Conservation (phyloP, 345 rosid species). For the Dovyalis caffra region DNA sequence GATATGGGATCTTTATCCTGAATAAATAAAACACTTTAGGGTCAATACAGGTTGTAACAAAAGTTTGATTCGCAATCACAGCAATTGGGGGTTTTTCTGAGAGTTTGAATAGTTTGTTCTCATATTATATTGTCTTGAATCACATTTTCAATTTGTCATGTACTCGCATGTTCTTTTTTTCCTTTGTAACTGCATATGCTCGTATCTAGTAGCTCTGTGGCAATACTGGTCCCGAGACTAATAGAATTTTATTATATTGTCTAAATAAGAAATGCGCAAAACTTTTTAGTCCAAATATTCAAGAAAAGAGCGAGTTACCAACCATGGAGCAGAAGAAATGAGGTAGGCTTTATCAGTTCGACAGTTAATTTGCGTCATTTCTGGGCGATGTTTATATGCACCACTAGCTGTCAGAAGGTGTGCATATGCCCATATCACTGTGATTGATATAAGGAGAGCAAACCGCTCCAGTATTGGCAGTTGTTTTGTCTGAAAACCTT, state of each 20-base stretch:
- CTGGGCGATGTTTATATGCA: conserved; percentile 85
- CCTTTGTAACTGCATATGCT: too few species aligned
- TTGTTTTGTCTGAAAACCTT: conserved; percentile 60
- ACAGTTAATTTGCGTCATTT: conserved; percentile 73
- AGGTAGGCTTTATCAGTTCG: conserved; percentile 95
- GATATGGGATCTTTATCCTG: conserved; percentile 97
- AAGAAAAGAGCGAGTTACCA: conserved; percentile 15
- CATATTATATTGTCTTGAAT: neutral
- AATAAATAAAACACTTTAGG: neutral
- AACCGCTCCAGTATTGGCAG: conserved; percentile 84
- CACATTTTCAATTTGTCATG: neutral
- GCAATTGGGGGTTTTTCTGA: too few species aligned
- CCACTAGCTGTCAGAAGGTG: conserved; percentile 97
- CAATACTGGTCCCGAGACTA: too few species aligned
- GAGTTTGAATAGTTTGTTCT: neutral
- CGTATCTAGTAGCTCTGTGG: too few species aligned
- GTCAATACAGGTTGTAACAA: too few species aligned
- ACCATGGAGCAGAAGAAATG: conserved; percentile 99
- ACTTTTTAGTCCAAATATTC: neutral
- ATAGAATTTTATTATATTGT: neutral
- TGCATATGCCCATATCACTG: conserved; percentile 92
- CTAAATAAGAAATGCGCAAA: neutral
- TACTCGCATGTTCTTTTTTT: too few species aligned
- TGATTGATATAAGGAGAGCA: conserved; percentile 72
- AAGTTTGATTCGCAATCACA: too few species aligned